Base-by-base conservation (phyloP, 495 filamentous ascomycete genomes). In the Astrothelium macrocarpum region DNA sequence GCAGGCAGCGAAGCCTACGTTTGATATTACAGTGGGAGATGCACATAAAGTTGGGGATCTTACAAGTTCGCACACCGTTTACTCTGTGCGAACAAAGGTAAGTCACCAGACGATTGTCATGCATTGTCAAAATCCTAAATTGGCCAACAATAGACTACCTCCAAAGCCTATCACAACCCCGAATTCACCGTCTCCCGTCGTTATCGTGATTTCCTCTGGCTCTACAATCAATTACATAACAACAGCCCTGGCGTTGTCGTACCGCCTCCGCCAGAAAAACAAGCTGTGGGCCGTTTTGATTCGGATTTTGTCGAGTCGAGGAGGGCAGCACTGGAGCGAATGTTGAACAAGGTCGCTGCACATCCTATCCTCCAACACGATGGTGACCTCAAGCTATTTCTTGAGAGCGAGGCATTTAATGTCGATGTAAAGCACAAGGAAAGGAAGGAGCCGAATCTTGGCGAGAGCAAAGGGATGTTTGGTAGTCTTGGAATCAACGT, bases 371-470 rank as follows among this genome's bases (percentile, higher is more conserved):
- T 98, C 59, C 94, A 97, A 71, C 88, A 96, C 70, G 94, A 98
- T 69, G 86, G 81, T 1, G 94, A 98, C 70, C 78, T 97, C 45
- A 98, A 98, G 76, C 84, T 97, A 26, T 98, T 98, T 73, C 79
- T 98, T 1, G 94, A 98, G 74, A 96, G 91, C 71, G 95, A 97
- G 69, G 80, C 90, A 2, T 95, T 98, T 77, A 96, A 90, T 70
- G 81, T 95, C 25, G 94, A 98, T 74, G 86, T 98, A 69, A 97
- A 97, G 79, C 92, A 97, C 77, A 96, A 96, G 76, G 95, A 97
- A 74, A 87, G 94, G 53, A 86, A 90, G 71, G 90, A 96, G 66
- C 91, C 90, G 1, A 85, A 85, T 65, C 79, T 95, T 2, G 86
- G 85, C 53, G 94, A 96, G 75, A 94, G 84, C 77, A 97, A 97